Evolutionary conservation across 306 rosid species (phyloP).

Genomic region (Corylus avellana): DNA sequence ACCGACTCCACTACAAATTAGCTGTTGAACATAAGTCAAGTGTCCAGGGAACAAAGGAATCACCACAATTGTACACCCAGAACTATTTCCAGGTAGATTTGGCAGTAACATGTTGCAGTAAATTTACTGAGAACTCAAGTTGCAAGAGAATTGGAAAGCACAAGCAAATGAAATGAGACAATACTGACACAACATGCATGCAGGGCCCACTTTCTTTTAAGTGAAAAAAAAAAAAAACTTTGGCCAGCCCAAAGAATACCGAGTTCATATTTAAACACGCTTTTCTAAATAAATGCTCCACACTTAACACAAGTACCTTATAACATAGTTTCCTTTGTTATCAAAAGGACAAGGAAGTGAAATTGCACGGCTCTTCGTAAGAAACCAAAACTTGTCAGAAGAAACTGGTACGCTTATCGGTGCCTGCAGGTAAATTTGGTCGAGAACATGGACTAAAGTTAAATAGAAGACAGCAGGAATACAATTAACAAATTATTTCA

Average conservation of each 20-base stretch:
- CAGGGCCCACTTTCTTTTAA: background rate
- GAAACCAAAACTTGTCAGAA: conserved; percentile 87
- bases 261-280: background rate
- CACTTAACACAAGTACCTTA: conserved; percentile 51
- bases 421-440: conserved; percentile 55
- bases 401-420: conserved; percentile 81
- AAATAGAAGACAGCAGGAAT: background rate
- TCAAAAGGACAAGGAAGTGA: conserved; percentile 78
- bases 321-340: conserved; percentile 84
- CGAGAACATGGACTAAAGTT: background rate
- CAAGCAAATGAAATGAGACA: background rate
- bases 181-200: background rate
- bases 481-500: background rate
- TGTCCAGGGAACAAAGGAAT: conserved; percentile 3
- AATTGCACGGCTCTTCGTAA: conserved; percentile 73
- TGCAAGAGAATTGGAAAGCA: conserved; percentile 3
- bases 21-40: background rate
- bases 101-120: conserved; percentile 7
- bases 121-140: conserved; percentile 7
- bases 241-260: background rate
- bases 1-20: conserved; percentile 17
- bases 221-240: background rate
- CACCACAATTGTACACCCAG: conserved; percentile 6
- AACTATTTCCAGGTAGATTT: conserved; percentile 12
- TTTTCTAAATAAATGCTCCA: background rate